Evolutionary conservation across 176 grass and related monocot genomes (phyloP), one percentile per base, ranked within the genome.

Genomic region (Rhynchospora pubera): DNA sequence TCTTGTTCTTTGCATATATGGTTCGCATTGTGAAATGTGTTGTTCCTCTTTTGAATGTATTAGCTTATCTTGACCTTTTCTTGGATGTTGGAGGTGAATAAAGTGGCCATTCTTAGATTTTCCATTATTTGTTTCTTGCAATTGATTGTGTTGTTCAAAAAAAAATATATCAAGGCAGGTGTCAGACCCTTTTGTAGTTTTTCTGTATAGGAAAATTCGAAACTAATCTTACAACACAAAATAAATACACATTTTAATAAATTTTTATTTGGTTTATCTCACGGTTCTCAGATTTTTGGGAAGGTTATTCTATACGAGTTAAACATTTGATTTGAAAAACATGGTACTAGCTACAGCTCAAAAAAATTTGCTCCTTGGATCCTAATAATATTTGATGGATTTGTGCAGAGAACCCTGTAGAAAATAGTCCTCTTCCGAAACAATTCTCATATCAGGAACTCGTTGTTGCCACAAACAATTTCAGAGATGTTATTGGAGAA

Each of bases 371-470:
- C 23, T 32, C 6, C 21, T 7, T 19, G 73, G 78, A 63, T 82
- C 59, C 69, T 61, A 46, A 52, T 21, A 83, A 21, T 55, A 55
- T 28, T 87, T 13, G 23, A 76, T 52, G 10, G 42, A 83, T 51
- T 82, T 91, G 77, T 83, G 52, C 74, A 4, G 85, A 84, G 24
- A 90, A 78, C 47, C 52, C 10, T 19, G 85, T 82, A 65, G 82
- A 80, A 86, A 86, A 87, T 72, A 82, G 57, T 18, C 72, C 56
- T 7, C 44, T 47, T 13, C 88, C 91, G 46, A 65, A 78, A 42
- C 94, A 86, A 0, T 97, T 94, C 85, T 91, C 91, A 73, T 97
- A 91, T 87, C 90, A 91, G 5, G 88, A 97, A 88, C 94, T 97
- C 11, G 88, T 85, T 0, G 63, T 76, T 0, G 94, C 89, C 1